Conservation (phyloP, 805 yeast genomes). For the Saccharomycopsis microspora region DNA sequence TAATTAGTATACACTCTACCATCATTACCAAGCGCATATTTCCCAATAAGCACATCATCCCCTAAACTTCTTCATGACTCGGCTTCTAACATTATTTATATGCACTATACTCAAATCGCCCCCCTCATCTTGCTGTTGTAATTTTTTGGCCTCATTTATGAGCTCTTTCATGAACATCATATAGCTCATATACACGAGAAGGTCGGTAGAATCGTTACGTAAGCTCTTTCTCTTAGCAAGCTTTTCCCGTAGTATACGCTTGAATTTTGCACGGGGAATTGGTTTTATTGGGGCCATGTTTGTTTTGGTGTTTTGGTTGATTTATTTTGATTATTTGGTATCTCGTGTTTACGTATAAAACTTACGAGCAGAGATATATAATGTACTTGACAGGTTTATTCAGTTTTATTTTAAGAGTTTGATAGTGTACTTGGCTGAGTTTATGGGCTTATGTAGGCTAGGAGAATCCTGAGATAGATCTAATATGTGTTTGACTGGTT, state of each 20-base stretch:
- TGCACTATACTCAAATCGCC: slow-evolving; percentile 12
- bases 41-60: slow-evolving; percentile 3
- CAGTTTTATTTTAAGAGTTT: too few relatives aligned
- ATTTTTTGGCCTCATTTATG: slow-evolving; percentile 7
- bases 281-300: slow-evolving; percentile 6
- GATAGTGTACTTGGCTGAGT: too few relatives aligned
- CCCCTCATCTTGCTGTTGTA: slow-evolving; percentile 6
- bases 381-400: too few relatives aligned
- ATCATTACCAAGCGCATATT: too few relatives aligned
- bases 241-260: slow-evolving; percentile 4
- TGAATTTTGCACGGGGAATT: slow-evolving; percentile 6
- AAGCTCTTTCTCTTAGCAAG: neutral
- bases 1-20: too few relatives aligned
- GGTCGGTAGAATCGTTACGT: slow-evolving; percentile 12
- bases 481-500: too few relatives aligned
- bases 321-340: too few relatives aligned
- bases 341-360: too few relatives aligned
- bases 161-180: slow-evolving; percentile 10
- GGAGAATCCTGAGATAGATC: too few relatives aligned
- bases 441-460: too few relatives aligned
- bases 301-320: neutral
- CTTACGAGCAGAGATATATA: too few relatives aligned
- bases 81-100: slow-evolving; percentile 11
- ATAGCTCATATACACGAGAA: slow-evolving; percentile 14
- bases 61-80: slow-evolving; percentile 10